phyloP scores from a whole-genome alignment of 768 basidiomycete genomes.

The Dendrothele bispora region DNA sequence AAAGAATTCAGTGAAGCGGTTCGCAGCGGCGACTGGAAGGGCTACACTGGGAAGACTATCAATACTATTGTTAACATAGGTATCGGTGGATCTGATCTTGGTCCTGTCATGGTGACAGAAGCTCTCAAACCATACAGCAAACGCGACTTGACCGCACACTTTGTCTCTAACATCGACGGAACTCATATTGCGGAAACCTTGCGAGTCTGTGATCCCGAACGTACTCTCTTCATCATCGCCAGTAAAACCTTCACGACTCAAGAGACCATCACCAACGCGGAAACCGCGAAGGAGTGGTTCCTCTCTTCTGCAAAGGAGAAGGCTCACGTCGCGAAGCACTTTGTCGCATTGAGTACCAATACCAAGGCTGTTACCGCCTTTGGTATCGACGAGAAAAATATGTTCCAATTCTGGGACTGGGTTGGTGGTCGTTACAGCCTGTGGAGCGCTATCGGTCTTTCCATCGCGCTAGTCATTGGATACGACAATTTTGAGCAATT shows the following conservation, averaged over 20 bases:
- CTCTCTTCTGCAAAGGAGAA: constrained; percentile 78
- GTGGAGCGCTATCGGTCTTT: constrained; percentile 97
- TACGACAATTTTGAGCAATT: constrained; percentile 92
- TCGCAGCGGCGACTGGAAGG: constrained; percentile 89
- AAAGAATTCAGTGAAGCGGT: constrained; percentile 85
- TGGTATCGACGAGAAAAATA: constrained; percentile 88
- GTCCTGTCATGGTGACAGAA: constrained; percentile 99
- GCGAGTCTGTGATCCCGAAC: constrained; percentile 79
- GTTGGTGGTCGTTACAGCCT: constrained; percentile 98
- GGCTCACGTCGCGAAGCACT: constrained; percentile 96
- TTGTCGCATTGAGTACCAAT: constrained; percentile 97
- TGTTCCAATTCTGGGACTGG: constrained; percentile 99
- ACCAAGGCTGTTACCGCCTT: constrained; percentile 90
- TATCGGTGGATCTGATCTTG: constrained; percentile 97
- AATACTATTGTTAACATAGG: constrained; percentile 97
- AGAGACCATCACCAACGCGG: constrained; percentile 99
- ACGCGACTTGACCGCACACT: constrained; percentile 82
- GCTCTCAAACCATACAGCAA: constrained; percentile 92
- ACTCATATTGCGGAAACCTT: constrained; percentile 94
- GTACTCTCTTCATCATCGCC: constrained; percentile 97
- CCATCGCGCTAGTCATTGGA: constrained; percentile 91
- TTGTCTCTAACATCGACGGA: constrained; percentile 98
- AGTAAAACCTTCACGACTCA: constrained; percentile 99
- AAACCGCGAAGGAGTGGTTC: constrained; percentile 95
- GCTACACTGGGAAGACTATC: constrained; percentile 96